Evolutionary conservation across 2,329 filamentous ascomycete genomes (phyloP), one percentile per base, ranked within the genome.

Genomic region (Stachybotrys chartarum): DNA sequence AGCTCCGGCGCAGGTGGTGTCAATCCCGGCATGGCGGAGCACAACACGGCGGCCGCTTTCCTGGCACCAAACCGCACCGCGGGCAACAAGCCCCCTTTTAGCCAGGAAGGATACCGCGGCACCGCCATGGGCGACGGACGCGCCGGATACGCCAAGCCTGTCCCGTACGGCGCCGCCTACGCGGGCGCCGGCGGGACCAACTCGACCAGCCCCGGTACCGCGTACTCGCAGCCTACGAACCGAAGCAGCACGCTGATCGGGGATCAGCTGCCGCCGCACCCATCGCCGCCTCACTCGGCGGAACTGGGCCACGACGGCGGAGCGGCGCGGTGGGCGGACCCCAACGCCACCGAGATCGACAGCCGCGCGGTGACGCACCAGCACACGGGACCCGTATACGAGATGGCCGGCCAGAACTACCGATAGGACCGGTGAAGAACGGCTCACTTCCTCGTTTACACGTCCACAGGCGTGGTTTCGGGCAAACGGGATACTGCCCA

Each of bases 371-470:
- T 72, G 6, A 59, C 66, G 60, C 62, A 54, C 60, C 69, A 62
- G 58, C 68, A 65, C 59, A 70, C 60, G 44, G 70, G 68, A 1
- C 69, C 70, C 1, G 71, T 76, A 6, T 76, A 72, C 55, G 74
- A 76, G 65, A 76, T 76, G 74, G 70, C 73, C 3, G 60, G 68
- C 12, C 67, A 75, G 59, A 58, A 56, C 32, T 75, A 73, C 59
- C 65, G 66, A 56, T 75, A 65, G 63, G 61, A 17, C 42, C 18
- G 45, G 39, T 16, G 45, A 46, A 12, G 30, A 17, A 35, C 6
- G 16, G 50, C 17, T n/a, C 31, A n/a, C 30, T 16, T 4, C 4
- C 24, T 24, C 3, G 24, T 24, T 24, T 2, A 3, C 24, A 4
- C 24, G 24, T 24, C 24, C 24, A 24, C 24, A 4, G 3, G 24